Conservation (phyloP, 2,329 filamentous ascomycete species). For the Botrytis paeoniae region DNA sequence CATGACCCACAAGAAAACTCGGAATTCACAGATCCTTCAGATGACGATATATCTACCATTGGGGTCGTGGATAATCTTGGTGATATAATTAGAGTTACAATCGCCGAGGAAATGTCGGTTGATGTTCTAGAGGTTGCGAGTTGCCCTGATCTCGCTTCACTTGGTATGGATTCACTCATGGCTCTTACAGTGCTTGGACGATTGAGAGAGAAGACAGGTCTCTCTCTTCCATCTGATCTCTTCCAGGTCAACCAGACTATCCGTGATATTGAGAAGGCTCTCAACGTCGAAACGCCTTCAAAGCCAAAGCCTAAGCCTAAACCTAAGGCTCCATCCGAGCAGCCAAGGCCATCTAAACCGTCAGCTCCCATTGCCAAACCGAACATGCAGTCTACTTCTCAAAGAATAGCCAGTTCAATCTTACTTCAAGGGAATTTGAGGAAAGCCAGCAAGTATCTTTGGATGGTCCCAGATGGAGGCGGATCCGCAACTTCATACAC, state of each 20-base stretch:
- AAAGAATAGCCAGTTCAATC: conserved; percentile 35
- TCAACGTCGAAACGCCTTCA: conserved; percentile 47
- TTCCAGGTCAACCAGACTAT: conserved; percentile 60
- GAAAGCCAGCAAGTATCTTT: conserved; percentile 46
- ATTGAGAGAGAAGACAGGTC: conserved; percentile 52
- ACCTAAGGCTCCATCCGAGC: conserved; percentile 22
- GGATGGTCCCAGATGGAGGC: conserved; percentile 48
- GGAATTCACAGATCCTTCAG: conserved; percentile 39
- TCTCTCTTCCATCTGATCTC: conserved; percentile 57
- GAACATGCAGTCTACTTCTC: conserved; percentile 28
- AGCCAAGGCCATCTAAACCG: conserved; percentile 27
- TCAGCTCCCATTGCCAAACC: conserved; percentile 44
- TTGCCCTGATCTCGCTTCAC: conserved; percentile 52
- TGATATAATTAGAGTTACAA: conserved; percentile 59
- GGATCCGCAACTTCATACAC: conserved; percentile 42
- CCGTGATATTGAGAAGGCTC: conserved; percentile 61
- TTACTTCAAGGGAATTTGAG: conserved; percentile 48
- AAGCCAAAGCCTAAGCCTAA: conserved; percentile 30
- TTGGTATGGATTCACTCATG: conserved; percentile 60
- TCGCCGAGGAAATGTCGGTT: conserved; percentile 71
- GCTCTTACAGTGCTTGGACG: conserved; percentile 54
- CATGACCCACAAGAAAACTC: conserved; percentile 38
- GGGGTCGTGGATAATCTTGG: conserved; percentile 48
- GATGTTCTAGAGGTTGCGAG: conserved; percentile 60
- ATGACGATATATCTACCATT: conserved; percentile 51